A percentile compares a stretch with the other conserved stretches of the same genome.
Evolutionary conservation across 179 eudicot species (phyloP).

Genomic region (Drosera spatulata): DNA sequence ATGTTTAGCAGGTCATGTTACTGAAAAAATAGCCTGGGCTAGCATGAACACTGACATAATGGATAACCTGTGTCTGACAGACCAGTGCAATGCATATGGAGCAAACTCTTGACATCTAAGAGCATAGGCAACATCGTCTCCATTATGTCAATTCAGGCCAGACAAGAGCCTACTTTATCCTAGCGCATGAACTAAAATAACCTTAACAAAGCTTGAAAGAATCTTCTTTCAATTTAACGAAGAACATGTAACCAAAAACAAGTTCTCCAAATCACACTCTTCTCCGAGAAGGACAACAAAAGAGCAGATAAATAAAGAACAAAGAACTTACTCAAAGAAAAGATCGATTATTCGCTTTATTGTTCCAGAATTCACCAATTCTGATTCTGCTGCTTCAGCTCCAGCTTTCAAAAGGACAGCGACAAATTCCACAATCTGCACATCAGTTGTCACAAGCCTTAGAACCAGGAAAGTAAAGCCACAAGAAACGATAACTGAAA

Average conservation of each 20-base stretch:
- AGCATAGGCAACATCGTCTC: too few relatives aligned
- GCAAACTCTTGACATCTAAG: too few relatives aligned
- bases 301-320: background rate
- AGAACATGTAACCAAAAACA: background rate
- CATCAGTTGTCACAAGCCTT: background rate
- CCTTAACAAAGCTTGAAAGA: background rate
- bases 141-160: too few relatives aligned
- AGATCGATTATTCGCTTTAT: constrained; percentile 67
- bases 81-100: too few relatives aligned
- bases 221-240: background rate
- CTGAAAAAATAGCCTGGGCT: too few relatives aligned
- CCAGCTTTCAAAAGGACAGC: constrained; percentile 82
- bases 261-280: background rate
- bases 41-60: too few relatives aligned
- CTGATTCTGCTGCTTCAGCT: constrained; percentile 72
- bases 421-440: constrained; percentile 89
- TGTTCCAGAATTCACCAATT: constrained; percentile 76
- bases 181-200: too few relatives aligned
- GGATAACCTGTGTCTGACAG: too few relatives aligned
- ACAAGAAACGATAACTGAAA: background rate
- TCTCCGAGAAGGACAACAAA: background rate
- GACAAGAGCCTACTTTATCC: too few relatives aligned
- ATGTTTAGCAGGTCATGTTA: too few relatives aligned
- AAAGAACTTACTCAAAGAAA: constrained; percentile 74
- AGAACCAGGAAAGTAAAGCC: constrained; percentile 1